Evolutionary conservation across 148 eudicot genomes (phyloP).

Genomic region (Chenopodium suecicum): DNA sequence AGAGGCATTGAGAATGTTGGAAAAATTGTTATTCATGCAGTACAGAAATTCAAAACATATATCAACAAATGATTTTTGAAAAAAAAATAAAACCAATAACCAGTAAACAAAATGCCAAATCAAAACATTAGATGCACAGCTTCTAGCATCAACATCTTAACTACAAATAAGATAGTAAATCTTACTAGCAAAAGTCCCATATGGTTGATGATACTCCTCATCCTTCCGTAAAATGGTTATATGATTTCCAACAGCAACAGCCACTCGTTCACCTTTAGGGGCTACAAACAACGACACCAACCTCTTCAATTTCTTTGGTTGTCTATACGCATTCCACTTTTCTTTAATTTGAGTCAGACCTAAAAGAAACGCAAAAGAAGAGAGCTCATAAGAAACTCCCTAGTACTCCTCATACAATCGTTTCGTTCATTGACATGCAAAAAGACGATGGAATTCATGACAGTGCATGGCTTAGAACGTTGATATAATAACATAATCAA

Average conservation of each 20-base stretch:
- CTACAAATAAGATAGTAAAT: constrained; percentile 14
- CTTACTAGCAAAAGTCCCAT: constrained; percentile 72
- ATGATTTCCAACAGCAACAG: constrained; percentile 68
- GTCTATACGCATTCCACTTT: constrained; percentile 60
- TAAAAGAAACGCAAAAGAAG: constrained; percentile 28
- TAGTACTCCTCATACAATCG: neutral
- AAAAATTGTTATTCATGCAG: neutral
- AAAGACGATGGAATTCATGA: neutral
- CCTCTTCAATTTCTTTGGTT: constrained; percentile 56
- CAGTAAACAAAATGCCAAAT: neutral
- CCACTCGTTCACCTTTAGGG: constrained; percentile 70
- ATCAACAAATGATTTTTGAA: neutral
- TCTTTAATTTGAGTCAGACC: constrained; percentile 75
- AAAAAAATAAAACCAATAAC: neutral
- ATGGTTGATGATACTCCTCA: constrained; percentile 70
- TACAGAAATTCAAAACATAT: neutral
- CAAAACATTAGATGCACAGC: neutral
- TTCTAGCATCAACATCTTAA: neutral
- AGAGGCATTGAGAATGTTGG: neutral
- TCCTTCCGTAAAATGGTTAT: constrained; percentile 76
- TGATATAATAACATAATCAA: too few species aligned
- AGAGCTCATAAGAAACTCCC: constrained; percentile 17
- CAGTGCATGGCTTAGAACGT: neutral
- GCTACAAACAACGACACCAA: constrained; percentile 75
- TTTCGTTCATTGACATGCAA: neutral